Evolutionary conservation across 2,329 filamentous ascomycete species (phyloP), one percentile per base, ranked within the genome.

Genomic region (Exophiala phaeomuriformis): DNA sequence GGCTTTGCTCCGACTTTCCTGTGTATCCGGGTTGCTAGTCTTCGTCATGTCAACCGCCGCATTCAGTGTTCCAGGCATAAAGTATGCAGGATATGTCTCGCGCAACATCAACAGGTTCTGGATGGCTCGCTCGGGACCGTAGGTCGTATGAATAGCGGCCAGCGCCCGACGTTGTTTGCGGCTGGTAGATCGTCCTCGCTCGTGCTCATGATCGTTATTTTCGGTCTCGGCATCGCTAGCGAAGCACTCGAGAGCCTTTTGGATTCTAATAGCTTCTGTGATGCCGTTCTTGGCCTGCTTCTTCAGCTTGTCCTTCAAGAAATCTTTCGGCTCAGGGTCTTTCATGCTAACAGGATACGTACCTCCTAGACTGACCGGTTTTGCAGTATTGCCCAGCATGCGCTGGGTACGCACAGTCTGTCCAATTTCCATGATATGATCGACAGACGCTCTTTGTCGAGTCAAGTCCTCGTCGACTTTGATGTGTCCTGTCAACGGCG

Each of bases 401-500:
- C 51, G 51, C 28, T 44, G 36, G 8, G 12, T 7, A 3, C 45
- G 51, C 19, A 43, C 19, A 5, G 30, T 31, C 19, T 49, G 3
- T 7, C 37, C 32, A 33, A n/a, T n/a, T 5, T 35, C 31, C 10
- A 49, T 9, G 10, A 44, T 19, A 4, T 39, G 3, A 27, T 32
- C 12, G 3, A 49, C 27, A 8, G 35, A 31, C 8, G 35, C 44
- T 4, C 31, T 30, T 12, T 27, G 10, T 46, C 51, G 51, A 8
- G 36, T 53, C 45, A 53, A 12, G 27, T 53, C 45, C 37, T 53
- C 37, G 27, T 45, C 5, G 12, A 43, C 40, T 12, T 49, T 48
- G 36, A 53, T 49, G 35, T 53, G 45, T 4, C 51, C 51, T 5
- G 30, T 44, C 10, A n/a, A 10, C 28, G 37, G 30, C 12, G 8